These are phyloP conservation scores for Juglanconis sp. DNA, from an alignment of 2,329 filamentous ascomycete species.

Conservation along the genomic window DNA sequence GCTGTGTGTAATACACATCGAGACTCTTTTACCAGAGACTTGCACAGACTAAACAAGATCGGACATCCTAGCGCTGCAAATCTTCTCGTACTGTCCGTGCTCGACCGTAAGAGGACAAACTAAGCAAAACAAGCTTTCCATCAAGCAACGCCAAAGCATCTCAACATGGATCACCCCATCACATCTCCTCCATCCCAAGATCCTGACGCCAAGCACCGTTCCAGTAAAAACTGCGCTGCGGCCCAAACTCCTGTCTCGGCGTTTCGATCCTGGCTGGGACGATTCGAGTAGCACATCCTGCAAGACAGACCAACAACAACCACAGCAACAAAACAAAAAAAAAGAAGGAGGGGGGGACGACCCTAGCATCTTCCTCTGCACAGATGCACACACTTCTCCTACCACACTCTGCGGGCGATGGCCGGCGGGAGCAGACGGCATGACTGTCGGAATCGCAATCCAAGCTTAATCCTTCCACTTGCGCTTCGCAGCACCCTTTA, in stretches of 20 bases:
- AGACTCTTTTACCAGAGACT: no score
- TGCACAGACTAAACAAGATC: neutral
- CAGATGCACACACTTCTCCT: no score
- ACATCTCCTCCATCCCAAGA: neutral
- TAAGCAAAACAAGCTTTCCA: slow-evolving; percentile 4
- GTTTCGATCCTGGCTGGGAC: no score
- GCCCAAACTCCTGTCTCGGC: no score
- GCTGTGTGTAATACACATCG: no score
- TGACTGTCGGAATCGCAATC: neutral
- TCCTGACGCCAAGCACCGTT: neutral
- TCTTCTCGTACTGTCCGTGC: neutral
- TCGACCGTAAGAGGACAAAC: neutral
- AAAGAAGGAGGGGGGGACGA: no score
- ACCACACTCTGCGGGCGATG: no score
- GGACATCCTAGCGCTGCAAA: neutral
- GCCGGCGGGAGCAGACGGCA: no score
- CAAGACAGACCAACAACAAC: no score
- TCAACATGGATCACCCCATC: neutral
- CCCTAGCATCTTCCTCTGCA: no score
- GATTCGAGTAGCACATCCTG: no score
- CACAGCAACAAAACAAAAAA: no score
- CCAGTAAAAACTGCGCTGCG: neutral
- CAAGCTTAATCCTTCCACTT: slow-evolving; percentile 30
- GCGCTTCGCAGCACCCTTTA: slow-evolving; percentile 41
- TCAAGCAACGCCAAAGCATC: slow-evolving; percentile 4